phyloP scores from a whole-genome alignment of 208 protist species.

The Strigomonas oncopelti region DNA sequence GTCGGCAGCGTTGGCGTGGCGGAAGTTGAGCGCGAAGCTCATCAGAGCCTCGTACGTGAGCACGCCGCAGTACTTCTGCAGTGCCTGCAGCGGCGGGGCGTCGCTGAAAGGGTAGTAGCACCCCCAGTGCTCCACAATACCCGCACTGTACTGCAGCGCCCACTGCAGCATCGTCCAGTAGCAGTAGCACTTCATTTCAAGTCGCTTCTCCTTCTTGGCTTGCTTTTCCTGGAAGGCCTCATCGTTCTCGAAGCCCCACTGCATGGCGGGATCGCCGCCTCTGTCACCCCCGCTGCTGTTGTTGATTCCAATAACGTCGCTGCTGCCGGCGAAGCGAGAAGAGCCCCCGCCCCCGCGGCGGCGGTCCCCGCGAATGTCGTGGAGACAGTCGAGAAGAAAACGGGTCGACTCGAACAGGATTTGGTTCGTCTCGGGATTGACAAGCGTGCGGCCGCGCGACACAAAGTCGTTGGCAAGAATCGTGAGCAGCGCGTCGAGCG shows the following conservation, averaged over 20 bases:
- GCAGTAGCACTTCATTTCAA: conserved; percentile 70
- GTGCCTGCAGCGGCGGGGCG: conserved; percentile 59
- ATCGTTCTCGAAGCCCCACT: conserved; percentile 46
- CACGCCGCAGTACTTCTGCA: conserved; percentile 78
- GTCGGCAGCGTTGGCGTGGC: conserved; percentile 6
- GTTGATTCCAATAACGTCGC: conserved; percentile 25
- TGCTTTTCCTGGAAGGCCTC: conserved; percentile 32
- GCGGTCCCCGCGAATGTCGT: conserved; percentile 46
- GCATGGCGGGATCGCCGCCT: conserved; percentile 12
- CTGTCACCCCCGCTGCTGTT: conserved; percentile 27
- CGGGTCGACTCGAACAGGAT: conserved; percentile 73
- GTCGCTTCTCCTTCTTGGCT: conserved; percentile 36
- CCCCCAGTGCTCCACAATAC: conserved; percentile 79
- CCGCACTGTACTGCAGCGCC: conserved; percentile 83
- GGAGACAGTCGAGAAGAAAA: conserved; percentile 76
- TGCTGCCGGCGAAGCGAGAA: conserved; percentile 10
- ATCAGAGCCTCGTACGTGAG: conserved; percentile 69
- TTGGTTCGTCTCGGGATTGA: conserved; percentile 66
- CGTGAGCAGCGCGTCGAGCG: conserved; percentile 86
- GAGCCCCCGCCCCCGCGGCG: background rate
- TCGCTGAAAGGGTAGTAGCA: conserved; percentile 84
- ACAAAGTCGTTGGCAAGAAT: conserved; percentile 81
- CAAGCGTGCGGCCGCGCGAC: conserved; percentile 58
- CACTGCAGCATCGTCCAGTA: conserved; percentile 92
- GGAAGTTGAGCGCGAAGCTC: conserved; percentile 36